Percentiles rank a stretch among this genome's conserved stretches.
phyloP scores from a whole-genome alignment of 371 early-diverging fungal species.

The Rhizopus stolonifer region DNA sequence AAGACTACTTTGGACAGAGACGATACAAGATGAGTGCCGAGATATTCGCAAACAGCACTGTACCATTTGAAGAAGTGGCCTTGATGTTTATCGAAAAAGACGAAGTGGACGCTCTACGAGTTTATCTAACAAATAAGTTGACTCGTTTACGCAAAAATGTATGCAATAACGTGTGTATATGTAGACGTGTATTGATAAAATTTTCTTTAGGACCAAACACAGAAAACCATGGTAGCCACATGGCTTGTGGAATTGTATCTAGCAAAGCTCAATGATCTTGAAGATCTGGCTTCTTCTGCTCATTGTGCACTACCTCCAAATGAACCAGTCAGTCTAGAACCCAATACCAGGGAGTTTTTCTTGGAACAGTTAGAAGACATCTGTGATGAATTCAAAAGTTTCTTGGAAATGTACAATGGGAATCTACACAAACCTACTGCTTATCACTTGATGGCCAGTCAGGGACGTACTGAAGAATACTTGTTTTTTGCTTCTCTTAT shows the following conservation, averaged over 20 bases:
- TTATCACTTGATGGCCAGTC: slow-evolving; percentile 77
- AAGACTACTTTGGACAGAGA: slow-evolving; percentile 75
- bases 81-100: slow-evolving; percentile 79
- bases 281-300: slow-evolving; percentile 58
- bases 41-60: slow-evolving; percentile 79
- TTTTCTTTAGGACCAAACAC: slow-evolving; percentile 69
- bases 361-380: slow-evolving; percentile 55
- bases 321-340: slow-evolving; percentile 25
- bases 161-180: slow-evolving; percentile 9
- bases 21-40: slow-evolving; percentile 79
- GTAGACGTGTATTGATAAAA: too few species aligned
- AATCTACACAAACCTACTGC: slow-evolving; percentile 68
- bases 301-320: slow-evolving; percentile 28
- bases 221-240: slow-evolving; percentile 78
- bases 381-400: slow-evolving; percentile 69
- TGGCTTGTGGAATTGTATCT: slow-evolving; percentile 91
- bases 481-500: slow-evolving; percentile 81
- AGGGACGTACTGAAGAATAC: slow-evolving; percentile 77
- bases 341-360: slow-evolving; percentile 28
- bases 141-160: slow-evolving; percentile 64
- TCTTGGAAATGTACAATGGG: slow-evolving; percentile 65
- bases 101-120: slow-evolving; percentile 74
- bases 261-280: slow-evolving; percentile 70
- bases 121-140: slow-evolving; percentile 73
- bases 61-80: slow-evolving; percentile 85